Conservation (phyloP, 768 basidiomycete species). For the Pisolithus orientalis region DNA sequence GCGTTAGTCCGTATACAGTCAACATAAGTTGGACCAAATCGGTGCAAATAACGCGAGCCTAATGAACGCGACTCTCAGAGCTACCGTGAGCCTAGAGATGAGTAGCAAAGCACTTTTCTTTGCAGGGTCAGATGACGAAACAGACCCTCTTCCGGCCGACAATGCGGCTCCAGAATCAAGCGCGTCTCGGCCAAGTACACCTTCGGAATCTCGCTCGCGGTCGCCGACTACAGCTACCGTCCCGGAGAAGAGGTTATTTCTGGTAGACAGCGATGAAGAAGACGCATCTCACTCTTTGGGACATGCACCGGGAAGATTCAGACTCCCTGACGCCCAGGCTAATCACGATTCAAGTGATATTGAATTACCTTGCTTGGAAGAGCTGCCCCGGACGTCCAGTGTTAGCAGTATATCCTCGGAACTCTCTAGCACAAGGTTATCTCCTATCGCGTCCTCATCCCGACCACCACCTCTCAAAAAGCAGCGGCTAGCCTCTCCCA, state of each 20-base stretch:
- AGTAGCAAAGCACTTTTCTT: slow-evolving; percentile 42
- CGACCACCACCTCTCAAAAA: slow-evolving; percentile 43
- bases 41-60: not conserved
- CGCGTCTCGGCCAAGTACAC: not conserved
- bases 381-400: slow-evolving; percentile 34
- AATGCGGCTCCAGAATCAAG: slow-evolving; percentile 9
- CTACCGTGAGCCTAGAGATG: slow-evolving; percentile 6
- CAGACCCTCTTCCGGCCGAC: slow-evolving; percentile 14
- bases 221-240: slow-evolving; percentile 4
- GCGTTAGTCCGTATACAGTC: too few species aligned
- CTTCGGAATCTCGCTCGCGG: not conserved
- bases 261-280: slow-evolving; percentile 41
- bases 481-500: slow-evolving; percentile 38
- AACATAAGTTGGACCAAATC: not conserved
- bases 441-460: slow-evolving; percentile 11
- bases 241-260: slow-evolving; percentile 32
- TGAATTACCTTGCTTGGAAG: slow-evolving; percentile 28
- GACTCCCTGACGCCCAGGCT: slow-evolving; percentile 31
- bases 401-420: slow-evolving; percentile 34
- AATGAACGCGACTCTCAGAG: too few species aligned
- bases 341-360: not conserved
- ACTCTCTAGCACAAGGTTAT: slow-evolving; percentile 16
- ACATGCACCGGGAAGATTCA: slow-evolving; percentile 3
- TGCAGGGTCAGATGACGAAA: slow-evolving; percentile 50
- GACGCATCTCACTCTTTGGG: slow-evolving; percentile 12